phyloP scores from a whole-genome alignment of 768 basidiomycete genomes.

The Megacollybia marginata region DNA sequence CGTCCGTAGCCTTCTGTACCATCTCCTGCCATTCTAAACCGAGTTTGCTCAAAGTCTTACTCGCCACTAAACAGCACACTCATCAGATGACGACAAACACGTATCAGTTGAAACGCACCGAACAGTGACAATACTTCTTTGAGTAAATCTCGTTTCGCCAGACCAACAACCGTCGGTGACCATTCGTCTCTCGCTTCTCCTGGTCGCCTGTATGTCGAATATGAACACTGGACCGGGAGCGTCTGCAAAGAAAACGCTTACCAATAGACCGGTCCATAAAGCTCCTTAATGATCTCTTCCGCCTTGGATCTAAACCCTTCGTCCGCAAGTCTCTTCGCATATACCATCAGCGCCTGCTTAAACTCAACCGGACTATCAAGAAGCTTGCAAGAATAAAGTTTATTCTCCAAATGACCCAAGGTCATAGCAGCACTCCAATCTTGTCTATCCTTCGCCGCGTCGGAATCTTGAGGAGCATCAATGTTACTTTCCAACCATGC shows the following conservation, averaged over 20 bases:
- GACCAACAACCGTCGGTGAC: constrained; percentile 61
- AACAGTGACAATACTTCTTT: constrained; percentile 75
- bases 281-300: constrained; percentile 85
- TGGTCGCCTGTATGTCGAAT: constrained; percentile 54
- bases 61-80: constrained; percentile 41
- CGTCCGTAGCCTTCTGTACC: constrained; percentile 54
- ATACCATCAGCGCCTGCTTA: constrained; percentile 63
- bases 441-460: constrained; percentile 44
- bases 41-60: constrained; percentile 67
- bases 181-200: constrained; percentile 53
- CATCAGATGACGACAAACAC: not conserved
- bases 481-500: constrained; percentile 43
- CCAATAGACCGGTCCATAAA: constrained; percentile 89
- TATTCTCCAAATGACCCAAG: constrained; percentile 83
- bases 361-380: constrained; percentile 86
- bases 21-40: constrained; percentile 80
- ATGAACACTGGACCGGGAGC: not conserved
- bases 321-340: constrained; percentile 82
- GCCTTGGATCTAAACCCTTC: constrained; percentile 85
- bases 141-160: constrained; percentile 76
- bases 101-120: constrained; percentile 39
- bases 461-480: constrained; percentile 24
- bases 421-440: constrained; percentile 75
- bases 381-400: constrained; percentile 62
- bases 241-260: constrained; percentile 29